phyloP scores from a whole-genome alignment of 2,329 filamentous ascomycete genomes.

The Aspergillus fumigatiaffinis region DNA sequence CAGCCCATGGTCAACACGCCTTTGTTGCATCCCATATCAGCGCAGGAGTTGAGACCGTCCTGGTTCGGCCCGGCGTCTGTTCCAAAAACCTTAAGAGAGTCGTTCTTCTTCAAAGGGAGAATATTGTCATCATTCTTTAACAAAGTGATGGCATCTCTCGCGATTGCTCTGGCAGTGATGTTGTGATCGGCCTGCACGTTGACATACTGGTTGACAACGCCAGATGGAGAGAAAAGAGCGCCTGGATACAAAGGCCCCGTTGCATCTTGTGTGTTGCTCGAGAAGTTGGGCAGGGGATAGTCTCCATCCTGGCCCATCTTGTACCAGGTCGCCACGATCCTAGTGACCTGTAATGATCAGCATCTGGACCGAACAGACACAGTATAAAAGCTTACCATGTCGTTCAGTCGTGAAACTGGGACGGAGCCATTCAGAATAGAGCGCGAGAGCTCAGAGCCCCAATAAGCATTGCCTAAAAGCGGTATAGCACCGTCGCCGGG shows the following conservation, averaged over 20 bases:
- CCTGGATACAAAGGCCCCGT: slow-evolving; percentile 56
- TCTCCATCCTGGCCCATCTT: slow-evolving; percentile 54
- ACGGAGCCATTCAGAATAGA: slow-evolving; percentile 56
- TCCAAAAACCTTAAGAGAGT: slow-evolving; percentile 45
- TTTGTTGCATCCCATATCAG: slow-evolving; percentile 64
- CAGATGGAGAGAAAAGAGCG: slow-evolving; percentile 56
- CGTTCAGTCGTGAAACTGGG: slow-evolving; percentile 54
- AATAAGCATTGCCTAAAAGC: slow-evolving; percentile 51
- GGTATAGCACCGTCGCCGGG: slow-evolving; percentile 56
- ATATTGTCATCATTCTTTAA: slow-evolving; percentile 61
- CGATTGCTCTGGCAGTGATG: slow-evolving; percentile 48
- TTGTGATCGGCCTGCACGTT: slow-evolving; percentile 54
- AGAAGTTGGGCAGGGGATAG: slow-evolving; percentile 57
- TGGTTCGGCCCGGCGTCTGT: slow-evolving; percentile 52
- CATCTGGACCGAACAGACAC: neutral
- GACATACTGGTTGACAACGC: slow-evolving; percentile 67
- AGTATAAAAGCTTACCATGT: slow-evolving; percentile 32
- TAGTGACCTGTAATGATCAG: slow-evolving; percentile 42
- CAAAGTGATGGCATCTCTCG: slow-evolving; percentile 54
- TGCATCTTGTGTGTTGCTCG: slow-evolving; percentile 53
- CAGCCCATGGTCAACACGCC: slow-evolving; percentile 72
- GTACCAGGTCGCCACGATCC: slow-evolving; percentile 57
- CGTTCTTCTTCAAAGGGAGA: slow-evolving; percentile 44
- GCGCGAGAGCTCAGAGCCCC: slow-evolving; percentile 54
- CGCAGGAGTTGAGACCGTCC: slow-evolving; percentile 63